phyloP scores from a whole-genome alignment of 2,329 filamentous ascomycete species.

The Cercospora sp. region DNA sequence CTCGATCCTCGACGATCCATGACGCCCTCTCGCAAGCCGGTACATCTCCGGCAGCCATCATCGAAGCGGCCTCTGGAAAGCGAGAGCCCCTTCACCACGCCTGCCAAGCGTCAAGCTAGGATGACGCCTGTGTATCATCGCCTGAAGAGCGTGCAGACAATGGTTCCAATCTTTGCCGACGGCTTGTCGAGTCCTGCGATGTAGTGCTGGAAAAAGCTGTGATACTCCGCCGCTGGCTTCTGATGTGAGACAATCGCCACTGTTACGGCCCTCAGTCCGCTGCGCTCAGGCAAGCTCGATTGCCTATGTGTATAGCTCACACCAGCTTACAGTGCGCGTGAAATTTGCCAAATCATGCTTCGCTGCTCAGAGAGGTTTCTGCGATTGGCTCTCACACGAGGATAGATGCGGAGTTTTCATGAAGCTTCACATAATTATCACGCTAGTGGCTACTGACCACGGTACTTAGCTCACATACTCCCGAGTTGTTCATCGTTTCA shows the following conservation, averaged over 20 bases:
- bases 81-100: conserved; percentile 19
- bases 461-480: background rate
- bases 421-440: background rate
- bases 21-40: conserved; percentile 13
- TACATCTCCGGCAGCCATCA: background rate
- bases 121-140: conserved; percentile 18
- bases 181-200: conserved; percentile 30
- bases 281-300: background rate
- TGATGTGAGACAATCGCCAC: background rate
- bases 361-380: background rate
- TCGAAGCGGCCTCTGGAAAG: conserved; percentile 9
- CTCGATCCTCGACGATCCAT: conserved; percentile 24
- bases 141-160: conserved; percentile 27
- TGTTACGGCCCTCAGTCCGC: background rate
- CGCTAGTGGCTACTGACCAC: background rate
- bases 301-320: background rate
- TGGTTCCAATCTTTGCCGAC: conserved; percentile 27
- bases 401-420: background rate
- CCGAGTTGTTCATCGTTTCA: background rate
- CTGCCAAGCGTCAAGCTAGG: conserved; percentile 17
- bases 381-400: background rate
- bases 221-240: background rate
- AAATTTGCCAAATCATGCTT: background rate
- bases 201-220: background rate
- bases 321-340: background rate